Percentiles rank a stretch among this genome's conserved stretches.
phyloP scores from a whole-genome alignment of 805 yeast genomes.

The Millerozyma miso region DNA sequence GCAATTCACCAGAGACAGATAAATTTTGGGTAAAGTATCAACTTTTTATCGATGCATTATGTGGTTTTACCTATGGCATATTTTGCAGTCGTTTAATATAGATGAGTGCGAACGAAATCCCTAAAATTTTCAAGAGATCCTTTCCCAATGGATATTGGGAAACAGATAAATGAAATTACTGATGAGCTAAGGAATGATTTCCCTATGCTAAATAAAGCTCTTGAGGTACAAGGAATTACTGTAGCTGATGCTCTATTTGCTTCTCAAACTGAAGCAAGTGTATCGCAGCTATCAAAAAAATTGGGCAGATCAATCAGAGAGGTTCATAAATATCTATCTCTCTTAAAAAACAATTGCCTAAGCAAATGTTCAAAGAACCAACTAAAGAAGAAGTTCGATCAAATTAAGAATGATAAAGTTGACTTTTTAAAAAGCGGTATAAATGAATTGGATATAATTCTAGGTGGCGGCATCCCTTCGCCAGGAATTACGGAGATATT shows the following conservation, averaged over 20 bases:
- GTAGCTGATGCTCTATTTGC: slow-evolving; percentile 20
- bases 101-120: background rate
- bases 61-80: background rate
- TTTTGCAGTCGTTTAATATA: background rate
- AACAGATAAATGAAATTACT: slow-evolving; percentile 15
- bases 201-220: slow-evolving; percentile 11
- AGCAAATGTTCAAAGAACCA: background rate
- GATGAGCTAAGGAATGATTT: slow-evolving; percentile 9
- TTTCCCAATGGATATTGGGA: slow-evolving; percentile 20
- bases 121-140: background rate
- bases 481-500: slow-evolving; percentile 60
- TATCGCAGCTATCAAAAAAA: slow-evolving; percentile 15
- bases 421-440: slow-evolving; percentile 21
- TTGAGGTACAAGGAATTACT: slow-evolving; percentile 22
- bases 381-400: background rate
- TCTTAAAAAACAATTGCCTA: slow-evolving; percentile 7
- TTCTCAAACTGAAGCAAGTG: slow-evolving; percentile 6
- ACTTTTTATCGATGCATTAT: too few species aligned
- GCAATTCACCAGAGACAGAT: too few species aligned
- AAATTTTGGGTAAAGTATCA: too few species aligned
- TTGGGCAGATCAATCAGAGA: slow-evolving; percentile 25
- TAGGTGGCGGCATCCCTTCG: slow-evolving; percentile 28
- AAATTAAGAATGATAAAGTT: slow-evolving; percentile 1
- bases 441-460: slow-evolving; percentile 17
- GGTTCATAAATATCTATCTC: slow-evolving; percentile 17